Evolutionary conservation across 2,329 filamentous ascomycete species (phyloP), one percentile per base, ranked within the genome.

Genomic region (Didymellaceae sp.): DNA sequence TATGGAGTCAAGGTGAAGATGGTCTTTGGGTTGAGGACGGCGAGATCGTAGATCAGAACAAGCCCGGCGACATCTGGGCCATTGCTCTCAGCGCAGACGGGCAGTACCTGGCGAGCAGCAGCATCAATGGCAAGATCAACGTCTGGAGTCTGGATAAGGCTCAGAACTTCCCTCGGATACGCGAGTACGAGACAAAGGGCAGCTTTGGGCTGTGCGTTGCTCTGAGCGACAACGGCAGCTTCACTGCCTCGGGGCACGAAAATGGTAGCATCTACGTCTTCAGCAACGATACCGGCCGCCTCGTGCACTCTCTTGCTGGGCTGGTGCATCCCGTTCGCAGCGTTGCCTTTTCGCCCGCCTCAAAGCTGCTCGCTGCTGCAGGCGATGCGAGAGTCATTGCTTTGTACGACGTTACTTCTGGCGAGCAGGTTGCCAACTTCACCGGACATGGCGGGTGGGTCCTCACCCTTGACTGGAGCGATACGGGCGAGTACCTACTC

Each of bases 241-340:
- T 91, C 72, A 95, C 92, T 22, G 93, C 92, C 4, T 95, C 89
- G 43, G 94, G 94, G 0, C 93, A 99, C 74, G 89, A 96, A 71
- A 96, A 89, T 65, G 94, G 94, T 13, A 87, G 86, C 10, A 84
- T 97, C 56, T 97, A 97, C 75, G 86, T 99, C 55, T 99, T 97
- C 80, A 92, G 91, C 78, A 97, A 96, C 66, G 87, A 91, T 61
- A 91, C 89, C 0, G 90, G 90, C 3, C 85, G 90, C 45, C 84
- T 99, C 62, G 80, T 90, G 10, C 93, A 96, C 74, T 94, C 91
- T 6, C 79, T 99, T 18, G 87, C 90, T 45, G 91, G 92, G 5
- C 83, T 97, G 22, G 86, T 92, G 40, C 93, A 93, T 62, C 89
- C 93, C 1, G 88, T 97, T 18, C 88, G 94, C 51, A 81, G 88